These are phyloP conservation scores for Boletellus ananas DNA, from an alignment of 768 basidiomycete genomes.

Conservation along the genomic window DNA sequence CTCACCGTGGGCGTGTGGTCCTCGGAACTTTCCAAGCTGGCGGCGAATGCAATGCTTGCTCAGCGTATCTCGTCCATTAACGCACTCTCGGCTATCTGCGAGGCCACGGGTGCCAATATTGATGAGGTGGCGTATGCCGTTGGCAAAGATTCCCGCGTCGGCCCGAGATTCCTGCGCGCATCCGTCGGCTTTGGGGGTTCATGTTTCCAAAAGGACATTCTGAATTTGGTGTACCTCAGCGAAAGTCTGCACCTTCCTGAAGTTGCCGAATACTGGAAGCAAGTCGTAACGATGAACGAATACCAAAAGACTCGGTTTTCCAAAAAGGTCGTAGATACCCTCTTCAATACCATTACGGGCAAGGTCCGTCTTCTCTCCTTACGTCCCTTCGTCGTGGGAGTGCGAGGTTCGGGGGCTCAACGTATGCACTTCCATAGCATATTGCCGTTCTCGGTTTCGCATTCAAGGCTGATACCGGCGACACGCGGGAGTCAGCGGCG, in stretches of 20 bases:
- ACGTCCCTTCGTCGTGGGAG: slow-evolving; percentile 7
- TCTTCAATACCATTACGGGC: slow-evolving; percentile 97
- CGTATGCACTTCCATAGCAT: slow-evolving; percentile 42
- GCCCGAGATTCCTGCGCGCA: slow-evolving; percentile 92
- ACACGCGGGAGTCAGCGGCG: slow-evolving; percentile 95
- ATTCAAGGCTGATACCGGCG: slow-evolving; percentile 99
- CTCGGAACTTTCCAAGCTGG: slow-evolving; percentile 96
- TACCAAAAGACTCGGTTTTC: slow-evolving; percentile 97
- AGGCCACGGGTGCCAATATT: slow-evolving; percentile 97
- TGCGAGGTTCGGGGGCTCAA: slow-evolving; percentile 1
- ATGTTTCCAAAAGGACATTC: slow-evolving; percentile 99
- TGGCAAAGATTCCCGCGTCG: slow-evolving; percentile 89
- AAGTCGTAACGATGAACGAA: slow-evolving; percentile 98
- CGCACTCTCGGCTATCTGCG: slow-evolving; percentile 96
- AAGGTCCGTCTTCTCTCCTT: slow-evolving; percentile 44
- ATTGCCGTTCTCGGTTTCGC: slow-evolving; percentile 98
- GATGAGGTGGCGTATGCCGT: slow-evolving; percentile 96
- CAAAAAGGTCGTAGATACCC: slow-evolving; percentile 91
- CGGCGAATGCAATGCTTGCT: slow-evolving; percentile 98
- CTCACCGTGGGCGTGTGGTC: slow-evolving; percentile 98
- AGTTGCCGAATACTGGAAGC: slow-evolving; percentile 96
- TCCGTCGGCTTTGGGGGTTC: slow-evolving; percentile 97
- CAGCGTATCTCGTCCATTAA: slow-evolving; percentile 99
- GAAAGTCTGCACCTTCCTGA: slow-evolving; percentile 94
- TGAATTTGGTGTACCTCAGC: slow-evolving; percentile 96